Conservation (phyloP, 805 yeast species). For the Pichia scutulata region DNA sequence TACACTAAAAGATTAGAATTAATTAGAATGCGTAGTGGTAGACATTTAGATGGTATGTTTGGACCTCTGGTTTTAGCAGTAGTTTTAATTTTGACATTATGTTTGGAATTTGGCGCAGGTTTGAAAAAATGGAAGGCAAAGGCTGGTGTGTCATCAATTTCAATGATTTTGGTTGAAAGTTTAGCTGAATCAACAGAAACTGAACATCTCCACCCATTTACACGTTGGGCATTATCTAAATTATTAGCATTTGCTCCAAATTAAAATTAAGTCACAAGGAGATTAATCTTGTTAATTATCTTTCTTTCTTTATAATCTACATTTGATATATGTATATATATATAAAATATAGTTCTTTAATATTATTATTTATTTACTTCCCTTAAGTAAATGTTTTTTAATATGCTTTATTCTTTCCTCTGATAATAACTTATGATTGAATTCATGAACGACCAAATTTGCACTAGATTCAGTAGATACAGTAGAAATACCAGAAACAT, state of each 20-base stretch:
- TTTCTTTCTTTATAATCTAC: background rate
- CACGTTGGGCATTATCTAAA: constrained; percentile 18
- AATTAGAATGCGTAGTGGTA: constrained; percentile 75
- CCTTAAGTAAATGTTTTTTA: constrained; percentile 18
- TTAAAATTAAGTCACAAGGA: background rate
- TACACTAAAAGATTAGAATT: constrained; percentile 63
- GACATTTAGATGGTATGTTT: constrained; percentile 79
- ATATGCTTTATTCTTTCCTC: constrained; percentile 23
- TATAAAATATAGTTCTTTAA: background rate
- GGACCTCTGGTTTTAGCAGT: constrained; percentile 80
- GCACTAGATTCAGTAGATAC: constrained; percentile 4
- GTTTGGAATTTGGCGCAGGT: constrained; percentile 67
- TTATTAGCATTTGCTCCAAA: constrained; percentile 20
- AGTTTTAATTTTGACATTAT: constrained; percentile 59
- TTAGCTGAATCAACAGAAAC: constrained; percentile 7
- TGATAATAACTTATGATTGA: constrained; percentile 11
- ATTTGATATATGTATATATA: background rate
- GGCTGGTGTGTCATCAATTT: constrained; percentile 10
- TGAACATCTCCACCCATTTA: constrained; percentile 21
- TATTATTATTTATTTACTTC: background rate
- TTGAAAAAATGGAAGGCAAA: constrained; percentile 31
- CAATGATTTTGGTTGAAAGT: constrained; percentile 8
- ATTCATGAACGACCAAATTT: constrained; percentile 10
- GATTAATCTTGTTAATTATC: no score
- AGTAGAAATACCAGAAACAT: constrained; percentile 2